Evolutionary conservation across 176 grass and related monocot species (phyloP).

Genomic region (Carex parvula): DNA sequence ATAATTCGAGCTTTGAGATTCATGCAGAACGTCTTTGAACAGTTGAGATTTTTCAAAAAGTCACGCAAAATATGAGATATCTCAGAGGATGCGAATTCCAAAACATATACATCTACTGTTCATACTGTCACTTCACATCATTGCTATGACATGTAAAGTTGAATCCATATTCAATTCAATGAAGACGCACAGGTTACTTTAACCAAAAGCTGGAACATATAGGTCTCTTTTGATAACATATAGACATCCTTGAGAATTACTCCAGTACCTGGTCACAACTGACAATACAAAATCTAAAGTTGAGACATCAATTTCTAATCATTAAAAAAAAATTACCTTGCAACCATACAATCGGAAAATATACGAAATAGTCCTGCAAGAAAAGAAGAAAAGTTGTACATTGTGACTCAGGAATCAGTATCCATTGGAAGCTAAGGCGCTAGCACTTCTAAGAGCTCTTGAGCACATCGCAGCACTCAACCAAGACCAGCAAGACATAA

Average conservation of each 20-base stretch:
- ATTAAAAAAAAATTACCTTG: background rate
- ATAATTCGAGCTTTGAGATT: too few species aligned
- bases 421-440: too few species aligned
- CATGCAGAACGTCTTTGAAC: too few species aligned
- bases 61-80: too few species aligned
- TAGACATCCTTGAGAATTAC: background rate
- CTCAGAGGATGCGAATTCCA: too few species aligned
- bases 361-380: background rate
- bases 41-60: too few species aligned
- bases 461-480: too few species aligned
- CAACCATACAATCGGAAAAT: background rate
- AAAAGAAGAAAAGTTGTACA: background rate
- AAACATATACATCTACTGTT: background rate
- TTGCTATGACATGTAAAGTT: background rate
- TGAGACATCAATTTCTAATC: background rate
- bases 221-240: background rate
- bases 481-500: too few species aligned
- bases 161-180: background rate
- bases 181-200: background rate
- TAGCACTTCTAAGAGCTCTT: too few species aligned
- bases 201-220: background rate
- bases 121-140: background rate
- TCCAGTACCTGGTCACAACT: background rate
- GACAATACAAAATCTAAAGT: background rate
- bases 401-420: background rate